Base-by-base conservation (phyloP, 169 alveolate species). In the Plasmodium coatneyi region DNA sequence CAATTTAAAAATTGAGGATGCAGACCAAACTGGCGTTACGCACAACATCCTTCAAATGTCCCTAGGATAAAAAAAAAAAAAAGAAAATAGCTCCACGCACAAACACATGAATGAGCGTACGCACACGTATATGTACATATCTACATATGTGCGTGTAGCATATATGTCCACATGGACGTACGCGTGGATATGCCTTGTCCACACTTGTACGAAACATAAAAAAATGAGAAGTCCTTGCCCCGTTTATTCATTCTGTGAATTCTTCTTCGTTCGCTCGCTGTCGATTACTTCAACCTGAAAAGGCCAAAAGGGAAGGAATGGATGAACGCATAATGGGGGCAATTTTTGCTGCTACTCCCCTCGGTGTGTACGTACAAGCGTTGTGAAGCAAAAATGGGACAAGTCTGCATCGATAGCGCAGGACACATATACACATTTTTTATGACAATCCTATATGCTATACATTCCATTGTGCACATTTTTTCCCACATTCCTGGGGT, bases 241-340 rank as follows among this genome's bases (percentile, higher is more conserved):
- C 14, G 30, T 25, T 89, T 79, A 80, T 10, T 78, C 82, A 80
- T 80, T 89, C 71, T 89, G 82, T 22, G 89, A 41, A 36, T 39
- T 89, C 72, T 89, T 89, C 79, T 80, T 79, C 39, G 91, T 89
- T 34, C 94, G 81, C 30, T 89, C 94, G 14, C 71, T 80, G 52
- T 89, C 94, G 71, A 89, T 89, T 34, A 79, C 36, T 78, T 89
- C 91, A n/a, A 89, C 94, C 94, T 89, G 82, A 60, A 79, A 52
- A 32, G 2, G n/a, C 4, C 66, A 76, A 78, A 52, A 28, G 32
- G 10, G 81, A 79, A 60, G 7, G 14, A 10, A 28, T 22, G 12
- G n/a, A 25, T 0, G 7, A 9, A 10, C n/a, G 36, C 39, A 25
- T 66, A 28, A 2, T 9, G 1, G 74, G 36, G 30, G 36, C n/a